Evolutionary conservation across 441 rosid species (phyloP), one percentile per base, ranked within the genome.

Genomic region (Macaranga tanarius): DNA sequence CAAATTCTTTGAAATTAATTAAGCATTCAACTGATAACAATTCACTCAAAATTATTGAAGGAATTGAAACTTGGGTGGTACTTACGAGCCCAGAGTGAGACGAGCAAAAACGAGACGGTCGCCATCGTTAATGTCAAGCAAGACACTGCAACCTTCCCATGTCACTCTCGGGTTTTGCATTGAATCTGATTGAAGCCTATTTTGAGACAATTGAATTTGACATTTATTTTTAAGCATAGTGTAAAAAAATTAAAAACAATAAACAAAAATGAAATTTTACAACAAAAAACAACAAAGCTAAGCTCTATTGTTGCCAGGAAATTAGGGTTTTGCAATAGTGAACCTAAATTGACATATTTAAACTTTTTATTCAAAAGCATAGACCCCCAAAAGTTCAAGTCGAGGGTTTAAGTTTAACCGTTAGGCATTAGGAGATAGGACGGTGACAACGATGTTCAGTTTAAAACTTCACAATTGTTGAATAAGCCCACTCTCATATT

Each of bases 81-180:
- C 90, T 79, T 75, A 92, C 97, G 96, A 84, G 85, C 84, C 91
- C 57, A 87, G 52, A 0, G 97, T 85, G 73, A 92, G 90, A 61
- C 98, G 89, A 52, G 95, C 90, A 69, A 94, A 94, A 73, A 94
- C 95, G 64, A 94, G 83, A 57, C 97, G 93, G 73, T 92, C 97
- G 50, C 98, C 96, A 22, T 94, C 92, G 73, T 94, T 94, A 71
- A 94, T 80, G 78, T 92, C 98, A 47, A 94, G 97, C 87, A 94
- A 76, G 4, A 90, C 99, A 56, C 95, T 92, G 89, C 93, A 89
- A 74, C 94, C 95, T 83, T 95, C 97, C 89, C 84, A 83, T 25
- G 99, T 89, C 5, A 87, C 79, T 86, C 92, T 86, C 10, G 84
- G 82, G 72, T 84, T 82, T 66, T 55, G 82, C 56, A 66, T 22